Percentiles rank a stretch among this genome's conserved stretches.
Conservation (phyloP, 179 eudicot genomes). For the Heliamphora ciliata region DNA sequence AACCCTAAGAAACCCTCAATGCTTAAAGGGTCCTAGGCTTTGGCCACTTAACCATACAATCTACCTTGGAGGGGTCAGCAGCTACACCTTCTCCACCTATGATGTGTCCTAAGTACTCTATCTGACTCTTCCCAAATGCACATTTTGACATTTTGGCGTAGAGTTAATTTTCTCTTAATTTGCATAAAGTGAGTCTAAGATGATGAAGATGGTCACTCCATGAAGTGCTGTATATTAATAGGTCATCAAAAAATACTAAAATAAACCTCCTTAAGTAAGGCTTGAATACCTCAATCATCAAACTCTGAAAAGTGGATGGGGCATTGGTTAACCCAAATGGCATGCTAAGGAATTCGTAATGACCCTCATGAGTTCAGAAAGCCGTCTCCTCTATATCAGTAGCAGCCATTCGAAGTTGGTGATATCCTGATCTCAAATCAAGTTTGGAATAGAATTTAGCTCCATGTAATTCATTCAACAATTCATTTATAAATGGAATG, state of each 20-base stretch:
- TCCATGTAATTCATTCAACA: slow-evolving; percentile 6
- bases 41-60: background rate
- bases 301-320: background rate
- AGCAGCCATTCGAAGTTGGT: background rate
- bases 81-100: background rate
- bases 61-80: background rate
- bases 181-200: rapidly evolving
- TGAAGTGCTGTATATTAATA: background rate
- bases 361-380: background rate
- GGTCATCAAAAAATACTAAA: no score
- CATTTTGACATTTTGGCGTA: background rate
- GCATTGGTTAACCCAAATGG: background rate
- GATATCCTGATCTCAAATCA: background rate
- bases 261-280: background rate
- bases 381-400: background rate
- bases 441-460: background rate
- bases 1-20: background rate
- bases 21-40: background rate
- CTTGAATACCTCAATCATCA: background rate
- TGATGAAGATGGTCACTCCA: background rate
- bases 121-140: background rate
- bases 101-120: background rate
- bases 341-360: background rate
- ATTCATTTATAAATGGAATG: slow-evolving; percentile 11
- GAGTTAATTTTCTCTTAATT: background rate